Conservation (phyloP, 768 basidiomycete genomes). For the Suillus bovinus region DNA sequence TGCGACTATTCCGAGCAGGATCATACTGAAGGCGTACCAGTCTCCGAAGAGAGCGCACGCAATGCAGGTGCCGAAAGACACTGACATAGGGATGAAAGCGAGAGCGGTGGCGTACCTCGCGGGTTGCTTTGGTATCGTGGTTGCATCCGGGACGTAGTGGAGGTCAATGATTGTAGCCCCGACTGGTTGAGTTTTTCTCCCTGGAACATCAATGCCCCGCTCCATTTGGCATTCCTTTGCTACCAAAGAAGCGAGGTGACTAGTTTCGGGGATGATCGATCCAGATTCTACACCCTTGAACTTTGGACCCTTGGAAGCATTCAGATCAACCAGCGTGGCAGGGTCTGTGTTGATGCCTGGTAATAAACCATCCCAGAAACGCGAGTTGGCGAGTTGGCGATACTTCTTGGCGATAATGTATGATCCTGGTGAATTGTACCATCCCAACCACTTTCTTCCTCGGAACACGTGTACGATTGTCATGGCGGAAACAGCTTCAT, state of each 20-base stretch:
- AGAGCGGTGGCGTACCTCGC: slow-evolving; percentile 23
- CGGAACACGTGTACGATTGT: slow-evolving; percentile 37
- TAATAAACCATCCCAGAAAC: slow-evolving; percentile 35
- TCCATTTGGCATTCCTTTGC: slow-evolving; percentile 21
- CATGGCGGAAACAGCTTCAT: slow-evolving; percentile 41
- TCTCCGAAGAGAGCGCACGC: slow-evolving; percentile 30
- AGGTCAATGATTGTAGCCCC: slow-evolving; percentile 32
- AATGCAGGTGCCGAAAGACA: slow-evolving; percentile 29
- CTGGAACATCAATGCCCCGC: slow-evolving; percentile 19
- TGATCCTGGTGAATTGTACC: slow-evolving; percentile 41
- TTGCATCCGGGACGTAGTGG: slow-evolving; percentile 19
- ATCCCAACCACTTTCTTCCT: slow-evolving; percentile 36
- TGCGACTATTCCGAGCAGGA: slow-evolving; percentile 34
- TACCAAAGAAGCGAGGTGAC: slow-evolving; percentile 33
- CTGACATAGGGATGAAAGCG: slow-evolving; percentile 32
- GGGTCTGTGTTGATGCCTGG: slow-evolving; percentile 36
- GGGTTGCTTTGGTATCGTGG: slow-evolving; percentile 22
- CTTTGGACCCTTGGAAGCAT: slow-evolving; percentile 32
- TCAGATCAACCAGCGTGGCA: slow-evolving; percentile 32
- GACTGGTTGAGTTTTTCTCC: slow-evolving; percentile 25
- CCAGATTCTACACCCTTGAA: slow-evolving; percentile 36
- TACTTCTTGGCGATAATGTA: slow-evolving; percentile 36
- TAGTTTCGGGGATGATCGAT: slow-evolving; percentile 29
- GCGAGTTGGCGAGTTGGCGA: slow-evolving; percentile 33
- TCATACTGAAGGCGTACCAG: slow-evolving; percentile 36